Conservation (phyloP, 2,329 filamentous ascomycete genomes). For the Fusarium mangiferae region DNA sequence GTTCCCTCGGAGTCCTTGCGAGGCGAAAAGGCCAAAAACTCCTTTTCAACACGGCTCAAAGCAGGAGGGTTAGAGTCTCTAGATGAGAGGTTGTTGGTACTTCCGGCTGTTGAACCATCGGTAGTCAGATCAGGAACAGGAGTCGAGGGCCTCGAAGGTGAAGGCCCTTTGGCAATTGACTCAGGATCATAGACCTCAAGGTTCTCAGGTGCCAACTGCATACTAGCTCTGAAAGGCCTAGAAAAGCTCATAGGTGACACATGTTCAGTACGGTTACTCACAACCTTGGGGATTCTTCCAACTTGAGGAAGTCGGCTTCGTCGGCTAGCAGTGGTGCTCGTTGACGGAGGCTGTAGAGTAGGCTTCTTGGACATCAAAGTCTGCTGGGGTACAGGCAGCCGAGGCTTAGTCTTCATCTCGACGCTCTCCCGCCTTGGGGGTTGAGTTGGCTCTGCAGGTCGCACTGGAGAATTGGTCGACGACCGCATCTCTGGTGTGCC, state of each 20-base stretch:
- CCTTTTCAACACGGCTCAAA: slow-evolving; percentile 52
- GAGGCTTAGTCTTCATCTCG: slow-evolving; percentile 12
- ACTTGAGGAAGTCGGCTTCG: slow-evolving; percentile 79
- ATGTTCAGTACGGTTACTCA: slow-evolving; percentile 73
- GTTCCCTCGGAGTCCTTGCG: slow-evolving; percentile 76
- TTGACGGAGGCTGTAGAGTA: background rate
- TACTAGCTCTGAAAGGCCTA: slow-evolving; percentile 74
- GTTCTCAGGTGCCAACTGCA: slow-evolving; percentile 50
- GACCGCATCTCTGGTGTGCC: slow-evolving; percentile 28
- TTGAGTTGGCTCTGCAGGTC: slow-evolving; percentile 2
- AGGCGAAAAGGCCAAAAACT: slow-evolving; percentile 80
- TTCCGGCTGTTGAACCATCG: slow-evolving; percentile 50
- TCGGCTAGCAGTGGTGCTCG: slow-evolving; percentile 26
- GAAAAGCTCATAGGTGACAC: slow-evolving; percentile 85
- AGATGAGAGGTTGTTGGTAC: slow-evolving; percentile 46
- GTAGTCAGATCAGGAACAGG: slow-evolving; percentile 50
- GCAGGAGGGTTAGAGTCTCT: slow-evolving; percentile 46
- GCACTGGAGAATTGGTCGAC: slow-evolving; percentile 12
- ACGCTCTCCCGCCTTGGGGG: background rate
- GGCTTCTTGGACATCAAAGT: slow-evolving; percentile 4
- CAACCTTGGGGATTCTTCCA: slow-evolving; percentile 85
- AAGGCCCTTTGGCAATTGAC: slow-evolving; percentile 61
- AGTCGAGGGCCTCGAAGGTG: slow-evolving; percentile 54
- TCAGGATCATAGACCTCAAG: slow-evolving; percentile 46
- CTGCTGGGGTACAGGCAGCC: slow-evolving; percentile 13